phyloP scores from a whole-genome alignment of 2,329 filamentous ascomycete genomes.

The Monosporascus sp. region DNA sequence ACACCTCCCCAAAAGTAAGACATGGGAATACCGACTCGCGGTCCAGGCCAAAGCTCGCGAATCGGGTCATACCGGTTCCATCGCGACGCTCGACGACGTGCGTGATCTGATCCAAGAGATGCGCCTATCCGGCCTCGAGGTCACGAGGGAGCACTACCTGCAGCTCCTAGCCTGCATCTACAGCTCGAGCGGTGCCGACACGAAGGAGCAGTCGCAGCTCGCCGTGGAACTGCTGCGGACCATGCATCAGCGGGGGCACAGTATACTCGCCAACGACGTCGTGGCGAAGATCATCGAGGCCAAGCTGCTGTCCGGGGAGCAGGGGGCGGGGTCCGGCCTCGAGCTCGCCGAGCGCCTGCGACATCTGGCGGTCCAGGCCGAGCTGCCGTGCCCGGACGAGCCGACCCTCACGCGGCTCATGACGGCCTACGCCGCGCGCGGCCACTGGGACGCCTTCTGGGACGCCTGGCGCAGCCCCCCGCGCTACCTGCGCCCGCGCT shows the following conservation, averaged over 20 bases:
- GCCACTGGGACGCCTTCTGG: conserved; percentile 55
- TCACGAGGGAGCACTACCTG: conserved; percentile 30
- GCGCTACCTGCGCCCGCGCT: conserved; percentile 42
- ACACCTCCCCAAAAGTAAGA: conserved; percentile 22
- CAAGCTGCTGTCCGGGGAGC: conserved; percentile 27
- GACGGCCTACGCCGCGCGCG: conserved; percentile 38
- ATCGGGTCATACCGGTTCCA: conserved; percentile 5
- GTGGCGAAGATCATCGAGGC: conserved; percentile 42
- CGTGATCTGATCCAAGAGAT: conserved; percentile 30
- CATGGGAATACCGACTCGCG: conserved; percentile 29
- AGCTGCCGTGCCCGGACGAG: conserved; percentile 32
- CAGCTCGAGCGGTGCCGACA: conserved; percentile 9
- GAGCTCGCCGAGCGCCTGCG: conserved; percentile 34
- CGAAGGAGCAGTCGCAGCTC: conserved; percentile 28
- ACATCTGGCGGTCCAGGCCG: conserved; percentile 33
- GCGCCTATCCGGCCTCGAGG: conserved; percentile 29
- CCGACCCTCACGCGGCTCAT: conserved; percentile 36
- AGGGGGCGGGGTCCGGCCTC: conserved; percentile 27
- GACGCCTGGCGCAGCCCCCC: conserved; percentile 52
- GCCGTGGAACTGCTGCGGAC: conserved; percentile 39
- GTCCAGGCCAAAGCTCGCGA: conserved; percentile 21
- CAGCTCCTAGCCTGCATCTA: conserved; percentile 36
- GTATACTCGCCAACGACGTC: conserved; percentile 39
- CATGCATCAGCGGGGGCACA: conserved; percentile 39
- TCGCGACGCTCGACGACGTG: conserved; percentile 18